phyloP scores from a whole-genome alignment of 331 rosid species.

The Saraca asoca region DNA sequence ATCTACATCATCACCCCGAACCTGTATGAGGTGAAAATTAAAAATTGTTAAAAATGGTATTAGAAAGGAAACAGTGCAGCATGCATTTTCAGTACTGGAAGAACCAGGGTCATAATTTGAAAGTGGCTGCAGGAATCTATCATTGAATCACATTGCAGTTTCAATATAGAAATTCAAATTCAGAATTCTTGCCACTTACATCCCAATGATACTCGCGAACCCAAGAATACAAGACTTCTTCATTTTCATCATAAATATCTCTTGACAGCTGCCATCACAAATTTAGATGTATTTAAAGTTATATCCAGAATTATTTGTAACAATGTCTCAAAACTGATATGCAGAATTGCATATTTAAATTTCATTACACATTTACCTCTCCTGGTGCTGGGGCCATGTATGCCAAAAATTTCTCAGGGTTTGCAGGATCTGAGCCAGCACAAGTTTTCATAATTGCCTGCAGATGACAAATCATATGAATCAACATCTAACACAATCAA shows the following conservation, averaged over 20 bases:
- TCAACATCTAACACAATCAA: conserved; percentile 29
- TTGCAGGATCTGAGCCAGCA: conserved; percentile 65
- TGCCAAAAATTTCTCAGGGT: conserved; percentile 91
- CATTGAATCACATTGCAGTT: background rate
- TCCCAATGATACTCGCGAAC: conserved; percentile 88
- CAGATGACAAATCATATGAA: conserved; percentile 28
- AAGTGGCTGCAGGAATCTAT: background rate
- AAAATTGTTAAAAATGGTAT: conserved; percentile 12
- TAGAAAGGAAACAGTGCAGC: too few relatives aligned
- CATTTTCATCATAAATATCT: conserved; percentile 82
- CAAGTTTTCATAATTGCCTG: conserved; percentile 97
- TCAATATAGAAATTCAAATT: conserved; percentile 12
- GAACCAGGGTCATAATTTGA: background rate
- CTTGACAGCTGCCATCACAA: conserved; percentile 76
- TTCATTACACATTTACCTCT: conserved; percentile 55
- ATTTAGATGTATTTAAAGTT: conserved; percentile 28
- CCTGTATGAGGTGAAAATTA: conserved; percentile 45
- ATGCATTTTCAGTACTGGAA: background rate
- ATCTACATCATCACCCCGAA: conserved; percentile 81
- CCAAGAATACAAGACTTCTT: conserved; percentile 81
- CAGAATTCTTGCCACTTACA: conserved; percentile 55
- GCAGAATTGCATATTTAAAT: background rate
- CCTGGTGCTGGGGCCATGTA: conserved; percentile 92
- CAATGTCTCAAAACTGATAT: conserved; percentile 13
- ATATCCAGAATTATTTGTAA: conserved; percentile 14